phyloP scores from a whole-genome alignment of 495 filamentous ascomycete species.

The Penicillium longicatenatum region DNA sequence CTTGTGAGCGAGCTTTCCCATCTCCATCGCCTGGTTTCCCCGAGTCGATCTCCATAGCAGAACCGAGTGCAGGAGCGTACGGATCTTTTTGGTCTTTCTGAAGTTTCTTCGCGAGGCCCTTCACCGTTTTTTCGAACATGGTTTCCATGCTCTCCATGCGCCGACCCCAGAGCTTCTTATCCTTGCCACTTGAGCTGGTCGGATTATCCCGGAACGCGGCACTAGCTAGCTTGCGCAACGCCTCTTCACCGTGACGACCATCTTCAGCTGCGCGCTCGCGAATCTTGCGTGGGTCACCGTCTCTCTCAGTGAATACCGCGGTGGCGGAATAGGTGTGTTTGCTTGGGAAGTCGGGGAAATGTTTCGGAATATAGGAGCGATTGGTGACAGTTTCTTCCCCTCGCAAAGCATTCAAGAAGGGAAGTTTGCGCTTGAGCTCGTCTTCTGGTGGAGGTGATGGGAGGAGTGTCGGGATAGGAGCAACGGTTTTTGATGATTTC shows the following conservation, averaged over 20 bases:
- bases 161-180: constrained; percentile 49
- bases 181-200: constrained; percentile 34
- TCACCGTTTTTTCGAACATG: constrained; percentile 53
- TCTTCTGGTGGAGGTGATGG: constrained; percentile 51
- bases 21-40: constrained; percentile 28
- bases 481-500: constrained; percentile 35
- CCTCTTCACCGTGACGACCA: constrained; percentile 72
- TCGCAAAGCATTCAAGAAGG: constrained; percentile 57
- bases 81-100: constrained; percentile 23
- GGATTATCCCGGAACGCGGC: constrained; percentile 50
- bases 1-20: constrained; percentile 31
- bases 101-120: constrained; percentile 38
- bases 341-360: constrained; percentile 71
- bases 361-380: constrained; percentile 60
- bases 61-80: constrained; percentile 7
- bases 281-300: constrained; percentile 69
- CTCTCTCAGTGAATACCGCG: constrained; percentile 63
- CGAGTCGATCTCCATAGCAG: constrained; percentile 40
- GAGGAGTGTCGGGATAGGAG: constrained; percentile 37
- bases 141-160: constrained; percentile 47
- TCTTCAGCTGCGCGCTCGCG: constrained; percentile 73
- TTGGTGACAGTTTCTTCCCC: constrained; percentile 49
- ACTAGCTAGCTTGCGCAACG: constrained; percentile 65
- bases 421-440: constrained; percentile 37
- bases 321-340: constrained; percentile 74